Evolutionary conservation across 2,329 filamentous ascomycete genomes (phyloP).

Genomic region (Didymosphaeria variabile): DNA sequence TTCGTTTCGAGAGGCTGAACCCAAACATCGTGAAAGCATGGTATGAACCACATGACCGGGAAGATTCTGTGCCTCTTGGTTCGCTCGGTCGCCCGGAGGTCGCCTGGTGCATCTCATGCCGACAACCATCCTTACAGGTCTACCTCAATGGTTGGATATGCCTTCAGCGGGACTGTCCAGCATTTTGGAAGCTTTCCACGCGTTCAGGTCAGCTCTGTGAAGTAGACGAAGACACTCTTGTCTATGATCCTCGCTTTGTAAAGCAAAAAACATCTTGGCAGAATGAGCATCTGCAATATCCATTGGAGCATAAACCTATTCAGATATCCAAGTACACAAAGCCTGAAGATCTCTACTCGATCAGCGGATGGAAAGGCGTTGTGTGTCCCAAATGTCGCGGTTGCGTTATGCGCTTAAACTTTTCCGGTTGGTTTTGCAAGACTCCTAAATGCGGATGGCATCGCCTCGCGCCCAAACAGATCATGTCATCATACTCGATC

Average conservation of each 20-base stretch:
- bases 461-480: constrained; percentile 43
- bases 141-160: constrained; percentile 67
- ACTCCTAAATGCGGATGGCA: constrained; percentile 61
- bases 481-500: constrained; percentile 39
- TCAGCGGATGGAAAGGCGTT: constrained; percentile 67
- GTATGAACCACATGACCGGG: constrained; percentile 61
- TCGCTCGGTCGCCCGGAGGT: constrained; percentile 41
- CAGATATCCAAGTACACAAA: constrained; percentile 47
- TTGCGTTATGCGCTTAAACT: constrained; percentile 68
- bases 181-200: constrained; percentile 62
- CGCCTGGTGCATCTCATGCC: constrained; percentile 49
- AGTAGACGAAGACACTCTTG: constrained; percentile 49
- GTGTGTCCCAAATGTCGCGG: constrained; percentile 71
- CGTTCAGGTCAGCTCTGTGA: constrained; percentile 30
- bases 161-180: constrained; percentile 59
- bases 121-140: constrained; percentile 43
- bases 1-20: constrained; percentile 72
- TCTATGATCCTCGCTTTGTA: constrained; percentile 68
- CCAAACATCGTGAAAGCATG: constrained; percentile 59
- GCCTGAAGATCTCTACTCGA: constrained; percentile 59
- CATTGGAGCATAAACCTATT: constrained; percentile 36
- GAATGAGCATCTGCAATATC: constrained; percentile 49
- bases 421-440: constrained; percentile 70
- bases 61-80: constrained; percentile 41
- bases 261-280: constrained; percentile 59